Evolutionary conservation across 257 asterid genomes (phyloP).

Genomic region (Nicotiana benthamiana): DNA sequence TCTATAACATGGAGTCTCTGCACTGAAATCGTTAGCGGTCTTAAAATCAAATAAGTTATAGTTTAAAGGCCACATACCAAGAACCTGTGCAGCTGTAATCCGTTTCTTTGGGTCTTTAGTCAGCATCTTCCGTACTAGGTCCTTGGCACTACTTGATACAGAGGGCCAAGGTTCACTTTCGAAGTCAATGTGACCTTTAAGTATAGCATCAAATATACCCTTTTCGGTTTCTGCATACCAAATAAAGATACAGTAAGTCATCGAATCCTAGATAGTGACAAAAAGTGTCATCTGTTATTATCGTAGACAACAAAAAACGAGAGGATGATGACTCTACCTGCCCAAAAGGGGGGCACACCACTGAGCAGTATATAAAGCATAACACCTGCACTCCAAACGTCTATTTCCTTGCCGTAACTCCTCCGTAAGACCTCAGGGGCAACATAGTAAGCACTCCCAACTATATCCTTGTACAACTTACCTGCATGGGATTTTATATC

Average conservation of each 20-base stretch:
- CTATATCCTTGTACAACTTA: slow-evolving; percentile 59
- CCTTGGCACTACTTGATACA: slow-evolving; percentile 66
- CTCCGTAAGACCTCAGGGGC: slow-evolving; percentile 80
- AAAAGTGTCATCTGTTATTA: neutral
- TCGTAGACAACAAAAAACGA: neutral
- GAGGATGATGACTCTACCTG: slow-evolving; percentile 31
- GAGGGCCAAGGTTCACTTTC: slow-evolving; percentile 70
- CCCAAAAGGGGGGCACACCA: slow-evolving; percentile 94
- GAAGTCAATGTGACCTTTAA: slow-evolving; percentile 57
- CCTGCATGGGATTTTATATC: slow-evolving; percentile 32
- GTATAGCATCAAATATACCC: slow-evolving; percentile 61
- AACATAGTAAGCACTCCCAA: slow-evolving; percentile 84
- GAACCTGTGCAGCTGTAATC: slow-evolving; percentile 75
- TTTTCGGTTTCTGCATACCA: slow-evolving; percentile 50
- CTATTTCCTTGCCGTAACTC: slow-evolving; percentile 67
- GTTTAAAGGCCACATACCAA: slow-evolving; percentile 37
- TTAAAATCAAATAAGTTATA: neutral
- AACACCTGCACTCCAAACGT: slow-evolving; percentile 89
- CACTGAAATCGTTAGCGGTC: neutral
- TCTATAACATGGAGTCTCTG: neutral
- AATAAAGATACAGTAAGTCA: neutral
- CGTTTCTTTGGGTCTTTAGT: slow-evolving; percentile 52
- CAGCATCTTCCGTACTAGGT: slow-evolving; percentile 66
- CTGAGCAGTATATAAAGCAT: slow-evolving; percentile 73
- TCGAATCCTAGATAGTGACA: neutral